Percentiles rank a stretch among this genome's conserved stretches.
Conservation (phyloP, 257 asterid genomes). For the Fraxinus anomala region DNA sequence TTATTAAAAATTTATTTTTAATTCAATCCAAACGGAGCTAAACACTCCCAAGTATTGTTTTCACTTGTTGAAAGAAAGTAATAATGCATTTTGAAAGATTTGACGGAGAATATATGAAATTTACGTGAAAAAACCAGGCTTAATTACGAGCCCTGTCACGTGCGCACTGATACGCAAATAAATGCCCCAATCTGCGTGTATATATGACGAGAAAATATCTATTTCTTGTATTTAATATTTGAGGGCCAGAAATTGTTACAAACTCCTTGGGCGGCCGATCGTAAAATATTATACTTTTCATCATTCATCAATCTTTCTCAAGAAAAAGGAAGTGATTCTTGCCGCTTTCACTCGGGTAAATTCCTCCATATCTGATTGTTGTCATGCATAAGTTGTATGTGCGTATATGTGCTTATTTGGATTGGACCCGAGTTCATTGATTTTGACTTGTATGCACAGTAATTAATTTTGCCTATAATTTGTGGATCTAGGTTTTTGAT, state of each 20-base stretch:
- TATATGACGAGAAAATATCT: background rate
- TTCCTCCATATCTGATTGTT: background rate
- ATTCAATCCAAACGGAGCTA: too few species aligned
- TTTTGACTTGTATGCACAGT: conserved; percentile 2
- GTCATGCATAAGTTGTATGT: background rate
- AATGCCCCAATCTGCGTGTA: background rate
- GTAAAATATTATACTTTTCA: background rate
- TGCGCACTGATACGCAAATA: background rate
- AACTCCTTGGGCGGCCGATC: conserved; percentile 15
- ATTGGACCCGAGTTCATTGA: conserved; percentile 27
- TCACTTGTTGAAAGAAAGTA: background rate
- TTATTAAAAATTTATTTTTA: too few species aligned
- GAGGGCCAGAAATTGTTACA: conserved; percentile 10
- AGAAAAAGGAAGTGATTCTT: background rate
- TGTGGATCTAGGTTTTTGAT: conserved; percentile 37
- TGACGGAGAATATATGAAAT: too few species aligned
- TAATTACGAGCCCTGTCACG: background rate
- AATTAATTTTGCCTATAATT: background rate
- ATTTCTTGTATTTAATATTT: background rate
- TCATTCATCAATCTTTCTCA: background rate
- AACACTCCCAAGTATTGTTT: too few species aligned
- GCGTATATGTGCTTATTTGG: background rate
- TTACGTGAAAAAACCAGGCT: accelerated
- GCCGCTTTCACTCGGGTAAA: conserved; percentile 38
- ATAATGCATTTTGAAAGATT: too few species aligned